Percentiles rank a stretch among this genome's conserved stretches.
Conservation (phyloP, 441 rosid species). For the Raphanus hybrid region DNA sequence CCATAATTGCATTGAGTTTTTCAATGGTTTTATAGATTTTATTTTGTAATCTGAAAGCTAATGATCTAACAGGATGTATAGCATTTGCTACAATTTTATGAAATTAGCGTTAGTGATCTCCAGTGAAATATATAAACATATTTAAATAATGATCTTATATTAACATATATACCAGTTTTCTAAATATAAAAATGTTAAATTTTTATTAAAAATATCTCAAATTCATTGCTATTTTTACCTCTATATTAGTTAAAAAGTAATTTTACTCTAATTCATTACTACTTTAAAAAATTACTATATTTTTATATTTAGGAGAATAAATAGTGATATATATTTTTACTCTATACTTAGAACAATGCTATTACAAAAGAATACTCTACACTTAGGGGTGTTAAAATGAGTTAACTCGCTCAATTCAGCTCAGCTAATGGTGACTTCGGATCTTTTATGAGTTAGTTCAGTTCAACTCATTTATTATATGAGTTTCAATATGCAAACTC, state of each 20-base stretch:
- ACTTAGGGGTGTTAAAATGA: no score
- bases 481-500: no score
- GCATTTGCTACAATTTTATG: slow-evolving; percentile 48
- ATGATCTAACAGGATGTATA: slow-evolving; percentile 70
- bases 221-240: slow-evolving; percentile 28
- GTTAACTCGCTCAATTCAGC: no score
- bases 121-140: background rate
- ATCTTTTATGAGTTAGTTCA: no score
- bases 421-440: no score
- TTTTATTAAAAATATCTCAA: background rate
- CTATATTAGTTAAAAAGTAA: slow-evolving; percentile 38
- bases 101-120: background rate
- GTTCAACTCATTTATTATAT: no score
- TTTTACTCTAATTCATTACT: no score
- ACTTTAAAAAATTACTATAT: no score
- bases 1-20: background rate
- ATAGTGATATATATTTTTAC: no score
- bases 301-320: no score
- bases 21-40: background rate
- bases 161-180: background rate
- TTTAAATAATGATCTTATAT: background rate
- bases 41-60: slow-evolving; percentile 33
- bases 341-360: no score
- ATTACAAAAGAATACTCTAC: no score
- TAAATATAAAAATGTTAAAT: background rate